Conservation (phyloP, 1,139 yeast genomes). For the Yamadazyma friedrichii region DNA sequence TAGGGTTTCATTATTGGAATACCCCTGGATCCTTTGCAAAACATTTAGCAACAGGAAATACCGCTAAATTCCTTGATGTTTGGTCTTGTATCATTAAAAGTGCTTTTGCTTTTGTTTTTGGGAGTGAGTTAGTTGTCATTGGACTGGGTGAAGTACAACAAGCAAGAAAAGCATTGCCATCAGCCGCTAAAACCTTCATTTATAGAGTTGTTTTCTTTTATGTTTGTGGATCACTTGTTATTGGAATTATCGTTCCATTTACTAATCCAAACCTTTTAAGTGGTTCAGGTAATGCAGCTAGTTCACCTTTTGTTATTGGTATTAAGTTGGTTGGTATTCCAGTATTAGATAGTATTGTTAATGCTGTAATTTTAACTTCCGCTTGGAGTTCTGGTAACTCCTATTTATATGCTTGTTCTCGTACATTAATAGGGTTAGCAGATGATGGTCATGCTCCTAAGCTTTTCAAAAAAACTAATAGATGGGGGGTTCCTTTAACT, state of each 20-base stretch:
- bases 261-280: constrained; percentile 36
- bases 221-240: constrained; percentile 40
- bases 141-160: constrained; percentile 49
- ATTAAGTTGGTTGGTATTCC: constrained; percentile 48
- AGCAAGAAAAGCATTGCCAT: constrained; percentile 47
- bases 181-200: constrained; percentile 47
- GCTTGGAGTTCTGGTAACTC: constrained; percentile 56
- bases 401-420: constrained; percentile 37
- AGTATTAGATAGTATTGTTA: constrained; percentile 49
- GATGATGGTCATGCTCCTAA: constrained; percentile 48
- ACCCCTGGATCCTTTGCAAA: constrained; percentile 25
- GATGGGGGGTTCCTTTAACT: constrained; percentile 39
- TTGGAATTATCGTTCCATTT: constrained; percentile 47
- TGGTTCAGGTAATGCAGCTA: constrained; percentile 38
- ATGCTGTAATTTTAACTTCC: constrained; percentile 49
- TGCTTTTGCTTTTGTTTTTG: constrained; percentile 33
- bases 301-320: constrained; percentile 57
- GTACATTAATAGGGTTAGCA: constrained; percentile 48
- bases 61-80: constrained; percentile 27
- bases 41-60: constrained; percentile 19
- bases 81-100: constrained; percentile 30
- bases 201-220: constrained; percentile 46
- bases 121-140: constrained; percentile 51
- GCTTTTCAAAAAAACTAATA: constrained; percentile 39
- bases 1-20: constrained; percentile 32